Evolutionary conservation across 2,329 filamentous ascomycete species (phyloP).

Genomic region (Ophiostoma perfectum): DNA sequence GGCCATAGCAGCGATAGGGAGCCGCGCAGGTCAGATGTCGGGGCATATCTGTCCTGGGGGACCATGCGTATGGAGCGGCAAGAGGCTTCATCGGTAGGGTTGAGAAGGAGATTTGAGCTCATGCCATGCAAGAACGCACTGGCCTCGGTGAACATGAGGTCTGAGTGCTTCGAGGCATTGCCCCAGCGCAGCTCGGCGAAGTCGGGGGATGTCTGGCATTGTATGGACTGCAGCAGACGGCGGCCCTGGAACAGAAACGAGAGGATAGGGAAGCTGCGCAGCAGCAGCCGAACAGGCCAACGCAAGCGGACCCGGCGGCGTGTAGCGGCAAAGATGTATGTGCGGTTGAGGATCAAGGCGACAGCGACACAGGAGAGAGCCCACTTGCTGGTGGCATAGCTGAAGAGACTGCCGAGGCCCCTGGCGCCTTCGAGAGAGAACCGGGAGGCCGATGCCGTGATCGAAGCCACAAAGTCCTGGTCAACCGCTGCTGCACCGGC

Average conservation of each 20-base stretch:
- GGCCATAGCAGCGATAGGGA: slow-evolving; percentile 75
- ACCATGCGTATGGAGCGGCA: slow-evolving; percentile 73
- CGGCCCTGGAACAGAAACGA: slow-evolving; percentile 65
- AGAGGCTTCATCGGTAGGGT: slow-evolving; percentile 66
- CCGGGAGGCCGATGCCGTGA: slow-evolving; percentile 37
- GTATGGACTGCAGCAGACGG: slow-evolving; percentile 72
- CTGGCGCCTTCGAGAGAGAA: slow-evolving; percentile 56
- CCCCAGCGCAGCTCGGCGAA: slow-evolving; percentile 67
- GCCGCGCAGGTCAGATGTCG: slow-evolving; percentile 56
- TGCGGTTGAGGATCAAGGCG: slow-evolving; percentile 83
- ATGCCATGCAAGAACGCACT: slow-evolving; percentile 66
- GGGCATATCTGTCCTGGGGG: slow-evolving; percentile 47
- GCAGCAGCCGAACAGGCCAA: slow-evolving; percentile 63
- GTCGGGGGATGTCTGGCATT: slow-evolving; percentile 79
- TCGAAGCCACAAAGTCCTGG: slow-evolving; percentile 35
- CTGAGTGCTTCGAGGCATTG: slow-evolving; percentile 57
- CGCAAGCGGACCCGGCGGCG: slow-evolving; percentile 70
- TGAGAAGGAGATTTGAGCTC: slow-evolving; percentile 66
- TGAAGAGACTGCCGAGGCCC: slow-evolving; percentile 79
- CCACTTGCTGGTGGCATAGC: slow-evolving; percentile 88
- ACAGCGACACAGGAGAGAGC: slow-evolving; percentile 80
- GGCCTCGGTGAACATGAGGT: slow-evolving; percentile 64
- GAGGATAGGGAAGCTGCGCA: slow-evolving; percentile 67
- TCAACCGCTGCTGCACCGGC: slow-evolving; percentile 39
- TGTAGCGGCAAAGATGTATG: slow-evolving; percentile 88